These are phyloP conservation scores for Fusarium pseudograminearum DNA, from an alignment of 2,329 filamentous ascomycete species.

Conservation along the genomic window DNA sequence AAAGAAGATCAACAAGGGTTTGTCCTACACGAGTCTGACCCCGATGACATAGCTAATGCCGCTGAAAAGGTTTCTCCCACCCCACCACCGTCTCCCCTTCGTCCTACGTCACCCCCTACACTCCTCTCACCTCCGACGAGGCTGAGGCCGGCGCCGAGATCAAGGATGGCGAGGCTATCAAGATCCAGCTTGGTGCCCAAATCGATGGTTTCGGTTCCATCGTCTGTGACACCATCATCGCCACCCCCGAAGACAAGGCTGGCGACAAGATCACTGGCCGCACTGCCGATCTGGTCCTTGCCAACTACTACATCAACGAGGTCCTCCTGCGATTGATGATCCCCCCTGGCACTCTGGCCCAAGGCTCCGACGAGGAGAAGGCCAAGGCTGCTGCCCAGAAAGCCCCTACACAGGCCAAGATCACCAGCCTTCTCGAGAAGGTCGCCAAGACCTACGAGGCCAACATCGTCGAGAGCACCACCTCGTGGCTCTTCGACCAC, in stretches of 20 bases:
- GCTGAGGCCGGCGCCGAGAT: conserved; percentile 84
- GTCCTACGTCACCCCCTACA: conserved; percentile 96
- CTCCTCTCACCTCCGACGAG: conserved; percentile 86
- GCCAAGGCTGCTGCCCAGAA: conserved; percentile 88
- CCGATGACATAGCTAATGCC: conserved; percentile 32
- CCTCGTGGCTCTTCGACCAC: conserved; percentile 94
- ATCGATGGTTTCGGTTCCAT: conserved; percentile 98
- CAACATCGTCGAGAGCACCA: conserved; percentile 96
- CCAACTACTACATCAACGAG: conserved; percentile 96
- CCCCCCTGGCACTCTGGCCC: conserved; percentile 85
- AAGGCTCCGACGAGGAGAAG: conserved; percentile 93
- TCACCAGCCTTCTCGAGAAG: conserved; percentile 90
- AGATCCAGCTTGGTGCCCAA: conserved; percentile 99
- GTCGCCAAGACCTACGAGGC: conserved; percentile 90
- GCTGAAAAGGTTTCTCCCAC: conserved; percentile 79
- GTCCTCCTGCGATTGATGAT: conserved; percentile 90
- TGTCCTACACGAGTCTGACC: conserved; percentile 46
- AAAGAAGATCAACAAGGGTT: conserved; percentile 95
- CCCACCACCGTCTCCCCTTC: conserved; percentile 95
- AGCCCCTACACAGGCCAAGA: conserved; percentile 85
- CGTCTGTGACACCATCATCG: conserved; percentile 91
- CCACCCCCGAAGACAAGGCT: conserved; percentile 70
- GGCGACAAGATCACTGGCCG: conserved; percentile 78
- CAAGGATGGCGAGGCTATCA: conserved; percentile 88
- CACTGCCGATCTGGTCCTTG: conserved; percentile 87